Evolutionary conservation across 768 basidiomycete genomes (phyloP).

Genomic region (Leccinum broughii): DNA sequence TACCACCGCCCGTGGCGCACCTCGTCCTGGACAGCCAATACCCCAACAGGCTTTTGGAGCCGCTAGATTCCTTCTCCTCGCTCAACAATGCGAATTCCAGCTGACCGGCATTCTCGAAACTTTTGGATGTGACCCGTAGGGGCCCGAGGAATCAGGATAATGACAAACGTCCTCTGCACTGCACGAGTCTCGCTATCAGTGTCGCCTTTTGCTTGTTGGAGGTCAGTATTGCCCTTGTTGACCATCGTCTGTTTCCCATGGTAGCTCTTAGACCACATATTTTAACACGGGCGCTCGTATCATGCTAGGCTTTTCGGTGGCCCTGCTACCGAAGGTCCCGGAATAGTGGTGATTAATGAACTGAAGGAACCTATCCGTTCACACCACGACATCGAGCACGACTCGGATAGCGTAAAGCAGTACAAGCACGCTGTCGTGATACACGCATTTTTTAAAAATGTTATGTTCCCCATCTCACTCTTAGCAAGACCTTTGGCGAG

Average conservation of each 20-base stretch:
- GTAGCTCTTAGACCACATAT: constrained; percentile 63
- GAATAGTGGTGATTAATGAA: constrained; percentile 94
- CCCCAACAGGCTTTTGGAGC: constrained; percentile 82
- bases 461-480: background rate
- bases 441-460: constrained; percentile 13
- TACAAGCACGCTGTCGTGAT: constrained; percentile 97
- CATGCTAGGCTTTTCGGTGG: constrained; percentile 92
- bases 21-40: constrained; percentile 81
- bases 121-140: constrained; percentile 79
- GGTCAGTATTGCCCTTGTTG: constrained; percentile 38
- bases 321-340: constrained; percentile 94
- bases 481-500: background rate
- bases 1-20: constrained; percentile 76
- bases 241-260: background rate
- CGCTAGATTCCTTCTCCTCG: constrained; percentile 88
- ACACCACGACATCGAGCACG: constrained; percentile 97
- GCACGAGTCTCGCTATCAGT: constrained; percentile 92
- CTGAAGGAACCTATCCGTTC: constrained; percentile 96
- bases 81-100: constrained; percentile 93
- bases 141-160: constrained; percentile 80
- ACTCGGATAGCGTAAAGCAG: constrained; percentile 79
- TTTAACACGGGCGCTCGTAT: constrained; percentile 97
- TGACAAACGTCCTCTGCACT: constrained; percentile 89
- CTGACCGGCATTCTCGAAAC: constrained; percentile 90
- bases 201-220: constrained; percentile 93